These are phyloP conservation scores for Ophiostoma angusticollis DNA, from an alignment of 2,329 filamentous ascomycete species.

Conservation along the genomic window DNA sequence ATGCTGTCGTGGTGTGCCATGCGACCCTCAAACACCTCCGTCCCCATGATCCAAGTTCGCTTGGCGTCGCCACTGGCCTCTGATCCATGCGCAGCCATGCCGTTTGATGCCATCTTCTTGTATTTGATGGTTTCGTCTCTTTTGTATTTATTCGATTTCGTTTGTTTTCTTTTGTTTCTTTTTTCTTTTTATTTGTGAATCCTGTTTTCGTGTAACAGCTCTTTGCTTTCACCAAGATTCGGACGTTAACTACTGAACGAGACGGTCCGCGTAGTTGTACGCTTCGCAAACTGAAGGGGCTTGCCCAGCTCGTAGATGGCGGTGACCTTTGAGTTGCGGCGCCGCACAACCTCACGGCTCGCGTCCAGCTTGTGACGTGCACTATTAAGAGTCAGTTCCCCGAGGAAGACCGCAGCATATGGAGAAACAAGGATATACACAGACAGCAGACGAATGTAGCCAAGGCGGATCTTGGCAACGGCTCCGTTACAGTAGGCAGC, in stretches of 20 bases:
- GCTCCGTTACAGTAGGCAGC: conserved; percentile 29
- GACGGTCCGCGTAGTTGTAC: conserved; percentile 20
- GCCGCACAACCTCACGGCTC: conserved; percentile 14
- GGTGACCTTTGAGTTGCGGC: conserved; percentile 16
- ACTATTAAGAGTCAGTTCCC: conserved; percentile 3
- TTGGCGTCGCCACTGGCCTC: neutral
- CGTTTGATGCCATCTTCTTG: neutral
- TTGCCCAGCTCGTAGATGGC: conserved; percentile 10
- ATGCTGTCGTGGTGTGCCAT: conserved; percentile 49
- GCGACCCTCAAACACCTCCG: conserved; percentile 26
- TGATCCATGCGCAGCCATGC: too few species aligned
- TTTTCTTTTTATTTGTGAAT: neutral
- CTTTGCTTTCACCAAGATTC: too few species aligned
- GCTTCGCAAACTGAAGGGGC: conserved; percentile 20
- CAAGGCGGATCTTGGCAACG: conserved; percentile 34
- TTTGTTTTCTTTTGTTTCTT: neutral
- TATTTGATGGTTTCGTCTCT: neutral
- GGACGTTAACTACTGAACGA: conserved; percentile 8
- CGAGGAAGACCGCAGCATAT: neutral
- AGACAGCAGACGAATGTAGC: conserved; percentile 21
- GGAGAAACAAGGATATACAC: neutral
- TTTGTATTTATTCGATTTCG: neutral
- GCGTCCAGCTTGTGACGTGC: conserved; percentile 12
- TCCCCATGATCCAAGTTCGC: conserved; percentile 31
- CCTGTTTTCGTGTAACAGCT: too few species aligned